Base-by-base conservation (phyloP, 345 rosid species). In the Brassica juncea region DNA sequence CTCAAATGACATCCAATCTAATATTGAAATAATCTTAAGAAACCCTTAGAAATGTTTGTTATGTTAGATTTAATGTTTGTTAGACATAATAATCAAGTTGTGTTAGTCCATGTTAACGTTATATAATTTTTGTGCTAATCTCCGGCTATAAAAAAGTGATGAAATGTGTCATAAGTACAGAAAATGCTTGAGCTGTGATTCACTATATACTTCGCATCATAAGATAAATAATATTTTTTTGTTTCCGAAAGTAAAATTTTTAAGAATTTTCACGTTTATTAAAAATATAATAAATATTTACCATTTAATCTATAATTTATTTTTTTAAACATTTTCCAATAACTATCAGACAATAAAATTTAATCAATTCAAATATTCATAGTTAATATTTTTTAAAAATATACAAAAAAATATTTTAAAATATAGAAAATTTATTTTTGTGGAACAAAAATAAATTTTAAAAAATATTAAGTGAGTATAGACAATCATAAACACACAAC, bases 181-280 rank as follows among this genome's bases (percentile, higher is more conserved):
- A 73, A 66, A 52, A 44, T 16, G 71, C 66, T 61, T 79, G 78
- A 60, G 82, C 78, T 73, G 78, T 79, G 57, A 72, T 63, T 60
- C 82, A 79, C 74, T 52, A 61, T 34, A 14, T 6, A 12, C 62
- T 37, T 65, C 19, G 37, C 54, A 70, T 55, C 65, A 60, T n/a
- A 55, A 42, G 15, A 64, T 65, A 57, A 9, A 67, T 2, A 59
- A 1, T 21, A 19, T 19, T 19, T 19, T 19, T 19, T 19, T 19
- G 21, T 19, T 19, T 19, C 21, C 21, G 21, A 19, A 19, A 19
- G 21, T 19, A 19, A 19, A 19, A 19, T 19, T 19, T 19, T 19
- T 19, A 19, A 19, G 21, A 19, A 19, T 19, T 19, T 19, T 19
- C 1, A 19, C 21, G 21, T 19, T 19, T 19, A 19, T 19, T 19